Evolutionary conservation across 1,284 basidiomycete species (phyloP), one percentile per base, ranked within the genome.

Genomic region (Trichosporon ovoides): DNA sequence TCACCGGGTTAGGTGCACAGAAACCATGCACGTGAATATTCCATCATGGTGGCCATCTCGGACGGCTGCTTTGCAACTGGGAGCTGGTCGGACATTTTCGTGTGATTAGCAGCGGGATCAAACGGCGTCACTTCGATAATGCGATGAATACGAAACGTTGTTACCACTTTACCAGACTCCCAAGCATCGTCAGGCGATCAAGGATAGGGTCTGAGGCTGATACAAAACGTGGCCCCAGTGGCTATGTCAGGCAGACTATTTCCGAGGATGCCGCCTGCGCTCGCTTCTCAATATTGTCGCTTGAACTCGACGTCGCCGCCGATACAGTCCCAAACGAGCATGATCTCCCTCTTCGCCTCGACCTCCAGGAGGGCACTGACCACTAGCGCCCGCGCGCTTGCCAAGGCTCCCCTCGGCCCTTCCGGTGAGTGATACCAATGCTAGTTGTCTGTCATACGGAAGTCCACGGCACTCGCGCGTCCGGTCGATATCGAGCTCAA

Each of bases 341-440:
- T 69, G 68, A 49, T 66, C 50, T 56, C 65, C 22, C 60, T 69
- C 50, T 57, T 65, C 58, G 66, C 68, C 35, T 69, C 68, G 16
- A 60, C 62, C 14, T 69, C 68, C 18, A 59, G 64, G 43, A 54
- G 60, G 36, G 20, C 56, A 10, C 58, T 70, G 36, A 59, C 67
- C 6, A 56, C 66, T 9, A 64, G 69, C 28, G 46, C 65, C 3
- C 53, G 61, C 24, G 58, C 59, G 5, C 38, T 65, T 19, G 54
- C 59, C 16, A 72, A 73, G 59, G 61, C 63, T 19, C 66, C 68
- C 16, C 59, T 73, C 5, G 38, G 38, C 12, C 52, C 66, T 3
- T 64, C 63, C 3, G 34, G 71, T 73, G 43, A 48, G 70, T 68
- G 20, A 6, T 3, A 13, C 4, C 14, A 11, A 11, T 12, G 31